These are phyloP conservation scores for Pelargonium fulgidum DNA, from an alignment of 441 rosid species.

Conservation along the genomic window DNA sequence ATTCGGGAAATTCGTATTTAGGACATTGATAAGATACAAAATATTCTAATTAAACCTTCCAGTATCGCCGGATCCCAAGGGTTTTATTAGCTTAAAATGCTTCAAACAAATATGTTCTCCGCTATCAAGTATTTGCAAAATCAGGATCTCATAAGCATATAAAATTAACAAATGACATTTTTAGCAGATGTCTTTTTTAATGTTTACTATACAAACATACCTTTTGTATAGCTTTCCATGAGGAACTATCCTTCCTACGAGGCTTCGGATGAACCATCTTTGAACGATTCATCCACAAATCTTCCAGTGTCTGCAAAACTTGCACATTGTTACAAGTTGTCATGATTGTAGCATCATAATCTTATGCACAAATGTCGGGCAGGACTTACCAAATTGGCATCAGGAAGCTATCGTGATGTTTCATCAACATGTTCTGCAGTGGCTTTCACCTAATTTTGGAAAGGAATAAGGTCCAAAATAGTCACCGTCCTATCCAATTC, in stretches of 20 bases:
- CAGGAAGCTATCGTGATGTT: conserved; percentile 95
- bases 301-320: conserved; percentile 74
- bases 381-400: conserved; percentile 69
- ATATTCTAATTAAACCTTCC: conserved; percentile 52
- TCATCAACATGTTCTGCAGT: conserved; percentile 92
- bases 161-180: not conserved
- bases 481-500: too few relatives aligned
- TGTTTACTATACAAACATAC: conserved; percentile 25
- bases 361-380: not conserved
- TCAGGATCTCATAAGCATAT: not conserved
- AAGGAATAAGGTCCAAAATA: too few relatives aligned
- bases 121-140: conserved; percentile 44
- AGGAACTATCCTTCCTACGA: conserved; percentile 65
- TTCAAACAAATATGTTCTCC: conserved; percentile 72
- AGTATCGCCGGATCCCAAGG: conserved; percentile 97
- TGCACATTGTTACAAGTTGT: conserved; percentile 9
- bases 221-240: conserved; percentile 80
- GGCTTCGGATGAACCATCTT: conserved; percentile 77
- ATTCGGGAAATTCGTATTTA: too few relatives aligned
- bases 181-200: not conserved
- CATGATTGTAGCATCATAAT: not conserved
- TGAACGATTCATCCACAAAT: conserved; percentile 92
- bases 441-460: conserved; percentile 49
- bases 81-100: conserved; percentile 83
- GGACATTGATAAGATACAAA: too few relatives aligned